phyloP scores from a whole-genome alignment of 208 protist species.

The Porcisia hertigi region DNA sequence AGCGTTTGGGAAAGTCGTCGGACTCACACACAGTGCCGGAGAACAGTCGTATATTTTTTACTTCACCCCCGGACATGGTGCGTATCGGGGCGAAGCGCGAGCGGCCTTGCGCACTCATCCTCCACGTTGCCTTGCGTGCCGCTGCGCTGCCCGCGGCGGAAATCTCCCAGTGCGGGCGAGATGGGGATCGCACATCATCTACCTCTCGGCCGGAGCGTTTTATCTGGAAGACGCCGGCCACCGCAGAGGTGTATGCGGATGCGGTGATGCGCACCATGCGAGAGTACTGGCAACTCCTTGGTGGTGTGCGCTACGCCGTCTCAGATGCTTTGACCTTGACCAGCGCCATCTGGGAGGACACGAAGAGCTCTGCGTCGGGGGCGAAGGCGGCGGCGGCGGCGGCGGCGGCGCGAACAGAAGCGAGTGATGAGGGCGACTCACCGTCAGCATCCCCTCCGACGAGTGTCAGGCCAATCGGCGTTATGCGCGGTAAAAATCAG shows the following conservation, averaged over 20 bases:
- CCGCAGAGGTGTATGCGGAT: constrained; percentile 19
- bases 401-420: not conserved
- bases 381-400: not conserved
- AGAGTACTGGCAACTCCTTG: constrained; percentile 27
- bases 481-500: not conserved
- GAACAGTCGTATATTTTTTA: not conserved
- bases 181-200: not conserved
- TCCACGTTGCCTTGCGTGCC: constrained; percentile 22
- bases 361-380: not conserved
- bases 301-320: constrained; percentile 38
- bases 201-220: not conserved
- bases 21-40: not conserved
- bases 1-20: not conserved
- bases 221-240: constrained; percentile 19
- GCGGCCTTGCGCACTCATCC: constrained; percentile 24
- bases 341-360: constrained; percentile 23
- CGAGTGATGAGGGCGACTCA: not conserved
- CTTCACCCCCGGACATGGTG: constrained; percentile 12
- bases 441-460: not conserved
- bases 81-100: constrained; percentile 30
- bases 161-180: too few relatives aligned
- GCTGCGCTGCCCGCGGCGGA: not conserved
- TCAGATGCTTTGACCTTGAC: constrained; percentile 8
- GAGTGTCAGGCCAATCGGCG: not conserved
- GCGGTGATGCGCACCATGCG: constrained; percentile 21